Conservation (phyloP, 2,329 filamentous ascomycete genomes). For the Sporothrix humicola region DNA sequence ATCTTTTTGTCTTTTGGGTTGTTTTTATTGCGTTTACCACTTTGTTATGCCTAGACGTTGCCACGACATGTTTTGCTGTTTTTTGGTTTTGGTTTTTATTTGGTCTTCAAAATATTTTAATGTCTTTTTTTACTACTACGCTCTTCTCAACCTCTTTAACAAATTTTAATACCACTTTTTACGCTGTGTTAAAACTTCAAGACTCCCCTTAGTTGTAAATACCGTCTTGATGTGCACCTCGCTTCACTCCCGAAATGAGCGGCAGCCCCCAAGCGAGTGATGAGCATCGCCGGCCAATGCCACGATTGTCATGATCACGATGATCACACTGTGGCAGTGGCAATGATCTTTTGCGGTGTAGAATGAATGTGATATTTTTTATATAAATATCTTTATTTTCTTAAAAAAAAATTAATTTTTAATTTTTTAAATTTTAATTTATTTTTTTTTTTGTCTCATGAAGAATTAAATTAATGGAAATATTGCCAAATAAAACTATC, state of each 20-base stretch:
- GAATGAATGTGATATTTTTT: no score
- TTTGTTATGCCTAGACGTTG: conserved; percentile 13
- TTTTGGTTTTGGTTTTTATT: background rate
- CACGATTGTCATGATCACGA: background rate
- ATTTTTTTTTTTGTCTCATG: background rate
- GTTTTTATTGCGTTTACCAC: no score
- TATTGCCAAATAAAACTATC: no score
- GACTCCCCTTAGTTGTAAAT: no score
- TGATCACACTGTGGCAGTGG: background rate
- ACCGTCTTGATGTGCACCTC: no score
- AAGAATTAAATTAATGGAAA: background rate
- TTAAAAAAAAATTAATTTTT: no score
- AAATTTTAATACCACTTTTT: conserved; percentile 12
- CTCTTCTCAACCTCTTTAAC: background rate
- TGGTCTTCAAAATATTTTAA: background rate
- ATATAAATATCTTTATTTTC: no score
- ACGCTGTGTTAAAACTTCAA: background rate
- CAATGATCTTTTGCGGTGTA: no score
- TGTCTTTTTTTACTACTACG: background rate
- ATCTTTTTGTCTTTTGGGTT: background rate
- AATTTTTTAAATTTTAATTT: background rate
- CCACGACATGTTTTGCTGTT: background rate
- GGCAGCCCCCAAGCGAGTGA: background rate
- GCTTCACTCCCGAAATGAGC: background rate
- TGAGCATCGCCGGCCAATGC: no score